phyloP scores from a whole-genome alignment of 257 asterid genomes.

The Forsythia viridissima region DNA sequence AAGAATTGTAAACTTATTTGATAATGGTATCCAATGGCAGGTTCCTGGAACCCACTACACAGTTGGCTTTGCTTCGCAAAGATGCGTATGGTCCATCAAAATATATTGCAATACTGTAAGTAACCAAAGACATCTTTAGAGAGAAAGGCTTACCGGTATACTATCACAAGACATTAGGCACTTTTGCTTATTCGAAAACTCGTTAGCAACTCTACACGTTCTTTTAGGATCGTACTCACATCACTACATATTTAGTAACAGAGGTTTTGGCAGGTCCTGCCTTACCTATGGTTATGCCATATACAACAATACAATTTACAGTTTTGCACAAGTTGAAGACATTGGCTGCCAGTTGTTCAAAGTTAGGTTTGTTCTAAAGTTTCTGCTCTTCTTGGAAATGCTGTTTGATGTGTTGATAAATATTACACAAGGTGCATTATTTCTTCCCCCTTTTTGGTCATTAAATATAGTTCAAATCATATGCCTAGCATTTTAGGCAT shows the following conservation, averaged over 20 bases:
- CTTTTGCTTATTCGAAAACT: neutral
- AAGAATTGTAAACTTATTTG: constrained; percentile 14
- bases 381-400: constrained; percentile 6
- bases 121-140: constrained; percentile 49
- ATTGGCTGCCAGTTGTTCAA: constrained; percentile 79
- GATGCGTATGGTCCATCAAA: constrained; percentile 44
- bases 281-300: constrained; percentile 94
- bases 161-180: neutral
- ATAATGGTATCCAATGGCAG: constrained; percentile 36
- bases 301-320: constrained; percentile 87
- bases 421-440: neutral
- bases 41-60: constrained; percentile 94
- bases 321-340: constrained; percentile 81
- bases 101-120: constrained; percentile 54
- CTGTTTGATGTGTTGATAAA: neutral
- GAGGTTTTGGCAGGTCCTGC: constrained; percentile 99
- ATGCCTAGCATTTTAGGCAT: neutral
- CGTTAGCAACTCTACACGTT: neutral
- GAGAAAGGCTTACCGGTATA: constrained; percentile 66
- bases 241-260: constrained; percentile 20
- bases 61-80: constrained; percentile 72
- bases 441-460: constrained; percentile 3
- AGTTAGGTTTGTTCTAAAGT: constrained; percentile 56
- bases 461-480: neutral
- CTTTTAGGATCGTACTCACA: neutral